Base-by-base conservation (phyloP, 495 filamentous ascomycete genomes). In the Neurospora tetrasperma region DNA sequence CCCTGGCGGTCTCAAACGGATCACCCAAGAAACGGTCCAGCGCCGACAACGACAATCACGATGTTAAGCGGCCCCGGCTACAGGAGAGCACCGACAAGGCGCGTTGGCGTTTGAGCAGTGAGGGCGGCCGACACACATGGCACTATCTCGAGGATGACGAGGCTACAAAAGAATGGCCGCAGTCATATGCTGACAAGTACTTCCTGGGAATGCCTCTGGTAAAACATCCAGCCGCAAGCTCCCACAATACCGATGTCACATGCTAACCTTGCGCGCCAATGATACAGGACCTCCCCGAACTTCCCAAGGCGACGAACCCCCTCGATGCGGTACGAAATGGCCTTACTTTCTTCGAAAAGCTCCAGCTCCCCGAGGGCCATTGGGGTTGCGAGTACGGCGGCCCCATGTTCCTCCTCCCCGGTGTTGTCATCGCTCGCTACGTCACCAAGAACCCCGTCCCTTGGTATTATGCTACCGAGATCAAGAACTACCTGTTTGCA, bases 321-420 rank as follows among this genome's bases (percentile, higher is more conserved):
- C 86, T 96, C 68, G 87, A 93, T 76, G 85, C 91, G 10, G 93
- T 91, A 35, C 86, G 89, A 74, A 98, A 98, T 83, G 93, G 90
- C 70, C 85, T 99, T 70, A 86, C 88, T 3, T 99, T 97, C 86
- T 97, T 96, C 85, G 93, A 94, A 43, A 88, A 94, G 69, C 86
- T 98, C 46, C 96, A 99, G 78, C 87, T 97, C 0, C 89, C 91
- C 59, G 89, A 92, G 9, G 96, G 96, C 5, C 93, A 97, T 79
- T 99, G 96, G 96, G 96, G 86, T 5, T 98, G 94, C 83, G 96
- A 98, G 80, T 99, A 98, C 83, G 96, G 96, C 73, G 96, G 94
- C 1, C 88, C 88, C 12, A 88, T 89, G 87, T 98, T 99, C 79
- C 88, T 99, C 69, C 83, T 98, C 9, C 93, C 94, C 3, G 93